Percentiles rank a stretch among this genome's conserved stretches.
Conservation (phyloP, 495 filamentous ascomycete species). For the Xanthoparmelia taractica region DNA sequence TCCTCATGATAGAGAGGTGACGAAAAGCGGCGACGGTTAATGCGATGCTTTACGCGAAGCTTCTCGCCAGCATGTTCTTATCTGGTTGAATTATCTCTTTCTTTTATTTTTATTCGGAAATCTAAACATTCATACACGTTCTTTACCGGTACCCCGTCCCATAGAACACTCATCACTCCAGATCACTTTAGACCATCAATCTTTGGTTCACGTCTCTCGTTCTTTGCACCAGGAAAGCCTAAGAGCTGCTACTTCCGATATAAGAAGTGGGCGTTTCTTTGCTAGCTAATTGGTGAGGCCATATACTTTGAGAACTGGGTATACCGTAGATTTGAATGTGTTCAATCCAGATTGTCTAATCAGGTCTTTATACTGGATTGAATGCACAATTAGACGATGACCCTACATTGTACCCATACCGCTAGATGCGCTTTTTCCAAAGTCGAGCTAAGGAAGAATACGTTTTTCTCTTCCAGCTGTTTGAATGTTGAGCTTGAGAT, state of each 20-base stretch:
- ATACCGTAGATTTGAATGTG: too few relatives aligned
- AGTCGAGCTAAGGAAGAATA: not conserved
- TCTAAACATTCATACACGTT: too few relatives aligned
- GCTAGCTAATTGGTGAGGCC: not conserved
- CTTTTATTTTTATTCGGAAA: too few relatives aligned
- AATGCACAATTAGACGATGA: too few relatives aligned
- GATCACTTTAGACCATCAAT: not conserved
- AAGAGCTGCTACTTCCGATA: not conserved
- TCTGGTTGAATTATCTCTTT: too few relatives aligned
- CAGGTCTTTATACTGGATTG: too few relatives aligned
- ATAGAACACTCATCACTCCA: not conserved
- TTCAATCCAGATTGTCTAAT: too few relatives aligned
- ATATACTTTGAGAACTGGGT: not conserved
- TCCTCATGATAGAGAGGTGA: slow-evolving; percentile 21
- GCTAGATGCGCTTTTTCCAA: not conserved
- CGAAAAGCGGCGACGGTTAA: too few relatives aligned
- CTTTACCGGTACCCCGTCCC: too few relatives aligned
- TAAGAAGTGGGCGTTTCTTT: not conserved
- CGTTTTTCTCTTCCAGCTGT: not conserved
- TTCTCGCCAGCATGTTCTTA: too few relatives aligned
- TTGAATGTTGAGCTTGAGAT: not conserved
- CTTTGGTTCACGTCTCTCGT: not conserved
- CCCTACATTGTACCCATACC: too few relatives aligned
- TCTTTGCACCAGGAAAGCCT: not conserved
- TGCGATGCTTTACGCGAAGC: too few relatives aligned